A percentile compares a stretch with the other conserved stretches of the same genome.
Conservation (phyloP, 148 eudicot species). For the Beta vulgaris region DNA sequence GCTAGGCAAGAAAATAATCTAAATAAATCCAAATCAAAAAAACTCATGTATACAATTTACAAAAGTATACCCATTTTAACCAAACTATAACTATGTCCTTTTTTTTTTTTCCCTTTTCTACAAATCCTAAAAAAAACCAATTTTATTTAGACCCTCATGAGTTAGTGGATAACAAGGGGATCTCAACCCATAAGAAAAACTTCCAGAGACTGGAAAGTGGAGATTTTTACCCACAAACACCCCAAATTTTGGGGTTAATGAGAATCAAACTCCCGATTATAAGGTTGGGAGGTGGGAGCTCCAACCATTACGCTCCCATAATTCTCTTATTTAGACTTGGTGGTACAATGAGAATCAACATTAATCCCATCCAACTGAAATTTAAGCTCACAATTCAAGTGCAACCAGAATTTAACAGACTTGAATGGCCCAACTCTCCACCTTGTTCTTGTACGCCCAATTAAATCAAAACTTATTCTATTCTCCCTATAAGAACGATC, state of each 20-base stretch:
- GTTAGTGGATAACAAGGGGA: too few species aligned
- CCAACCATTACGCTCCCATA: too few species aligned
- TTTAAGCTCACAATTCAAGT: constrained; percentile 45
- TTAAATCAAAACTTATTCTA: constrained; percentile 39
- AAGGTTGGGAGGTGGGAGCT: too few species aligned
- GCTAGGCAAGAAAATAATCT: background rate
- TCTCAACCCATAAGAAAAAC: too few species aligned
- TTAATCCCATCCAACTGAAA: constrained; percentile 34
- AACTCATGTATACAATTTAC: background rate
- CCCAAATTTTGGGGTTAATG: too few species aligned
- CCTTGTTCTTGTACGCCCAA: constrained; percentile 50
- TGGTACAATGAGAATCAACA: constrained; percentile 45
- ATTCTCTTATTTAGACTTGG: constrained; percentile 42
- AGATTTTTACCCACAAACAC: too few species aligned
- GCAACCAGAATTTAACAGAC: constrained; percentile 54
- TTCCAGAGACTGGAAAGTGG: too few species aligned
- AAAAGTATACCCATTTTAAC: background rate
- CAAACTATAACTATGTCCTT: background rate
- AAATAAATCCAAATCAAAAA: background rate
- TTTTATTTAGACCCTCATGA: constrained; percentile 32
- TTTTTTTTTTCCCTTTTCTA: background rate
- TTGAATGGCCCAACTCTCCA: constrained; percentile 67
- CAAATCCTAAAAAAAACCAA: background rate
- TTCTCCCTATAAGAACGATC: constrained; percentile 34
- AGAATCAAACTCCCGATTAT: too few species aligned